Evolutionary conservation across 2,329 filamentous ascomycete genomes (phyloP).

Genomic region (Exophiala viscosa): DNA sequence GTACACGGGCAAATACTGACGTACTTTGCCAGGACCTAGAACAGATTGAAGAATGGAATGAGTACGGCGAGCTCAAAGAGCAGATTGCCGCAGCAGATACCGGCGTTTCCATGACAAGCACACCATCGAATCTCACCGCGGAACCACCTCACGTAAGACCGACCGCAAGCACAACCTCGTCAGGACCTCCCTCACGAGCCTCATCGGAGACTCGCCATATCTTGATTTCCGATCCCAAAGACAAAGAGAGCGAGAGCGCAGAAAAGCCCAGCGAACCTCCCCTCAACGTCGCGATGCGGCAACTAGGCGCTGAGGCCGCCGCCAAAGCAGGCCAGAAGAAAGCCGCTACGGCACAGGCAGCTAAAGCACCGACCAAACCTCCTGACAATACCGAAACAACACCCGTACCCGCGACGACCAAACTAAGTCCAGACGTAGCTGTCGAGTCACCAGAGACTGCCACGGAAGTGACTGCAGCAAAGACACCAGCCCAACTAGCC

Average conservation of each 20-base stretch:
- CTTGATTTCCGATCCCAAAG: constrained; percentile 24
- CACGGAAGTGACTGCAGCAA: constrained; percentile 20
- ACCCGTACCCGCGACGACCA: constrained; percentile 12
- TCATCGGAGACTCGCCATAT: constrained; percentile 29
- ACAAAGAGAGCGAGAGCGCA: constrained; percentile 5
- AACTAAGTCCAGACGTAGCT: constrained; percentile 16
- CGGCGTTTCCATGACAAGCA: not conserved
- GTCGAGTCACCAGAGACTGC: constrained; percentile 19
- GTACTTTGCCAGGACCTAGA: constrained; percentile 67
- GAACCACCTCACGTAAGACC: constrained; percentile 10
- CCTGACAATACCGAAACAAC: constrained; percentile 11
- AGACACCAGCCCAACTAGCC: constrained; percentile 25
- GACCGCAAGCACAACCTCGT: constrained; percentile 32
- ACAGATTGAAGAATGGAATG: constrained; percentile 98
- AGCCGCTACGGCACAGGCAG: constrained; percentile 9
- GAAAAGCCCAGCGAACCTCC: constrained; percentile 30
- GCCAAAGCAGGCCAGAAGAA: constrained; percentile 32
- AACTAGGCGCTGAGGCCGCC: constrained; percentile 40
- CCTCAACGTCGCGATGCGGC: constrained; percentile 40
- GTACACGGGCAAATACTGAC: constrained; percentile 8
- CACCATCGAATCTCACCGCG: not conserved
- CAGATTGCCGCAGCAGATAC: constrained; percentile 55
- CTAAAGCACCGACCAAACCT: constrained; percentile 15
- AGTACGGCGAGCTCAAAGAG: constrained; percentile 90
- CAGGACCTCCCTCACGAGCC: constrained; percentile 35